These are phyloP conservation scores for Talaromyces sp. DNA, from an alignment of 2,329 filamentous ascomycete genomes.

Conservation along the genomic window DNA sequence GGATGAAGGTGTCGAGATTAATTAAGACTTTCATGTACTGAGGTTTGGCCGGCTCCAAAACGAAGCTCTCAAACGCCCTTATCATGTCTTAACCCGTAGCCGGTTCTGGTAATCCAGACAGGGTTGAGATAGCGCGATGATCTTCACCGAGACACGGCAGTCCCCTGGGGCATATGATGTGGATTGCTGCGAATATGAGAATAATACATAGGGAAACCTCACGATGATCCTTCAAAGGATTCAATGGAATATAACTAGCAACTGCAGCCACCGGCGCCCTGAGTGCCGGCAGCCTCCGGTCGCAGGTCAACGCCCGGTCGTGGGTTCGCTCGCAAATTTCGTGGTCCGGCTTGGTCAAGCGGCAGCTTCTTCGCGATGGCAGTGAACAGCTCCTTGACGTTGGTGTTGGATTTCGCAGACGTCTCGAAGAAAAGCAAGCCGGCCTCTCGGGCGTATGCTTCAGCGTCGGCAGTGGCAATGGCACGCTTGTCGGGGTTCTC, in stretches of 20 bases:
- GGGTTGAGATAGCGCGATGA: not conserved
- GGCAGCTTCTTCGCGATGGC: conserved; percentile 97
- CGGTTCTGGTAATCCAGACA: not conserved
- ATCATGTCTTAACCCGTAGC: not conserved
- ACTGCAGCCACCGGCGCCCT: conserved; percentile 57
- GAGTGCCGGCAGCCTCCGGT: conserved; percentile 56
- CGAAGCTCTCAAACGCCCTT: not conserved
- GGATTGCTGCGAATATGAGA: conserved; percentile 3
- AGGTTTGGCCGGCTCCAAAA: not conserved
- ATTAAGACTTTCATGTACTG: conserved; percentile 1
- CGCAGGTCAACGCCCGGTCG: conserved; percentile 63
- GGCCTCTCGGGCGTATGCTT: conserved; percentile 90
- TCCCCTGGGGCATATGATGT: not conserved
- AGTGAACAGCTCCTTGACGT: conserved; percentile 92
- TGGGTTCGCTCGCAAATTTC: conserved; percentile 66
- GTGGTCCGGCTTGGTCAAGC: conserved; percentile 89
- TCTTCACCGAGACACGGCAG: conserved; percentile 1
- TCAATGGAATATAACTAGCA: conserved; percentile 44
- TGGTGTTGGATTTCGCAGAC: conserved; percentile 94
- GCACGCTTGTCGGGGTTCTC: conserved; percentile 95
- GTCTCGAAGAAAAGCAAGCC: conserved; percentile 97
- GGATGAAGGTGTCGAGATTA: conserved; percentile 1
- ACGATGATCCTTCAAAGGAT: not conserved
- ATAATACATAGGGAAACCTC: not conserved
- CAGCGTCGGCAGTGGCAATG: conserved; percentile 80